Conservation (phyloP, 179 eudicot genomes). For the Silene vulgaris region DNA sequence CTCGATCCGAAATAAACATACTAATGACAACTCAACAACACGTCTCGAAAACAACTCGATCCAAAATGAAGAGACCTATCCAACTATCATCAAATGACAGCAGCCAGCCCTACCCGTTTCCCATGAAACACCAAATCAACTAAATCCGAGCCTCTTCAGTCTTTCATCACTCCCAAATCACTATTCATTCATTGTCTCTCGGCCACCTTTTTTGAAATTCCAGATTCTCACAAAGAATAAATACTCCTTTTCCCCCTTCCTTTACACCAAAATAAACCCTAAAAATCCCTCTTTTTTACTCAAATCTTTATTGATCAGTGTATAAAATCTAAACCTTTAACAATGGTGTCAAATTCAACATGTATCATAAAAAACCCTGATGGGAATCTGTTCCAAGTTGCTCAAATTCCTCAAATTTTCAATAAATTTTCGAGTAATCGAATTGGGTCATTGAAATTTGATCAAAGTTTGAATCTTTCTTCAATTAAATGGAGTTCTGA, state of each 20-base stretch:
- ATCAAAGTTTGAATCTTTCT: conserved; percentile 23
- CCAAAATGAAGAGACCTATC: too few relatives aligned
- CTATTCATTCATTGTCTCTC: neutral
- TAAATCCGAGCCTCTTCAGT: neutral
- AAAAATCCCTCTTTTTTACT: too few relatives aligned
- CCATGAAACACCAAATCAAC: neutral
- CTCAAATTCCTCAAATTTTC: conserved; percentile 19
- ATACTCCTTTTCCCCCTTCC: too few relatives aligned
- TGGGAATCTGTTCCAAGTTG: conserved; percentile 20
- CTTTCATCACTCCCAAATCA: neutral
- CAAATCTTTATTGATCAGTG: too few relatives aligned
- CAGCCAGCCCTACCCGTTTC: neutral
- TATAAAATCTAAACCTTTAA: neutral
- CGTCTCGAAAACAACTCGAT: too few relatives aligned
- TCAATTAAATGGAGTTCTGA: conserved; percentile 17
- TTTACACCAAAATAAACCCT: too few relatives aligned
- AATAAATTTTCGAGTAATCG: conserved; percentile 29
- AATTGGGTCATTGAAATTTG: conserved; percentile 37
- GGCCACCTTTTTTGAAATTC: conserved; percentile 5
- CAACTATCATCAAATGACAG: too few relatives aligned
- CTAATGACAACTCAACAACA: too few relatives aligned
- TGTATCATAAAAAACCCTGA: conserved; percentile 36
- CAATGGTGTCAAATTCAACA: conserved; percentile 32
- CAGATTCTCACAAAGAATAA: neutral
- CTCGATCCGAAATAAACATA: too few relatives aligned